A percentile compares a stretch with the other conserved stretches of the same genome.
Evolutionary conservation across 306 rosid species (phyloP).

Genomic region (Mucuna pruriens): DNA sequence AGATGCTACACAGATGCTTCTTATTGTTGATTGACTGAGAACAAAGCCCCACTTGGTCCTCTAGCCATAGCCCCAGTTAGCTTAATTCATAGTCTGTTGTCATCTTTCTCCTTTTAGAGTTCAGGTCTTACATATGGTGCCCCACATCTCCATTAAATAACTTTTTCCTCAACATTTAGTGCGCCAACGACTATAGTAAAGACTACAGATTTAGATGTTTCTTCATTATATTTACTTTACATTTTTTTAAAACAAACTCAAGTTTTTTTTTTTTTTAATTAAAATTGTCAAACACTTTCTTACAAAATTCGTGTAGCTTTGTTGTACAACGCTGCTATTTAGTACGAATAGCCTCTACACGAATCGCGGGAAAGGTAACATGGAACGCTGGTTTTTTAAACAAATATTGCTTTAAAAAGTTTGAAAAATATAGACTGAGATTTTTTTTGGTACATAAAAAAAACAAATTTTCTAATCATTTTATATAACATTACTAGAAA

Average conservation of each 20-base stretch:
- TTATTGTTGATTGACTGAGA: constrained; percentile 41
- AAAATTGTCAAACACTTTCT: background rate
- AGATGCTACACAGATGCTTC: constrained; percentile 41
- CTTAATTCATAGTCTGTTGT: constrained; percentile 34
- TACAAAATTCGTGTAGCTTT: background rate
- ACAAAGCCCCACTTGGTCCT: constrained; percentile 34
- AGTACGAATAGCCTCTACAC: background rate
- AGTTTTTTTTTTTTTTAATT: background rate
- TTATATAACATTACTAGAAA: too few species aligned
- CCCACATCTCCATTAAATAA: constrained; percentile 47
- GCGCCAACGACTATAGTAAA: constrained; percentile 18
- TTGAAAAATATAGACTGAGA: background rate
- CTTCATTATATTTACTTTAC: background rate
- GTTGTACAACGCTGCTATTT: background rate
- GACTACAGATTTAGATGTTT: background rate
- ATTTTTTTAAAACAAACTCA: background rate
- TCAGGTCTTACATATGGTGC: constrained; percentile 29
- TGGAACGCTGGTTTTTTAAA: background rate
- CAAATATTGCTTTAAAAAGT: background rate
- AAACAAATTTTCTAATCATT: too few species aligned
- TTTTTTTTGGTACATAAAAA: too few species aligned
- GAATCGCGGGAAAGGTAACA: background rate
- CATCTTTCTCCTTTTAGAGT: constrained; percentile 39
- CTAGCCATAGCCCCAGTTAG: background rate
- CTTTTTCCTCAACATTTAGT: constrained; percentile 21